Conservation (phyloP, 768 basidiomycete species). For the Macrocybe gigantea region DNA sequence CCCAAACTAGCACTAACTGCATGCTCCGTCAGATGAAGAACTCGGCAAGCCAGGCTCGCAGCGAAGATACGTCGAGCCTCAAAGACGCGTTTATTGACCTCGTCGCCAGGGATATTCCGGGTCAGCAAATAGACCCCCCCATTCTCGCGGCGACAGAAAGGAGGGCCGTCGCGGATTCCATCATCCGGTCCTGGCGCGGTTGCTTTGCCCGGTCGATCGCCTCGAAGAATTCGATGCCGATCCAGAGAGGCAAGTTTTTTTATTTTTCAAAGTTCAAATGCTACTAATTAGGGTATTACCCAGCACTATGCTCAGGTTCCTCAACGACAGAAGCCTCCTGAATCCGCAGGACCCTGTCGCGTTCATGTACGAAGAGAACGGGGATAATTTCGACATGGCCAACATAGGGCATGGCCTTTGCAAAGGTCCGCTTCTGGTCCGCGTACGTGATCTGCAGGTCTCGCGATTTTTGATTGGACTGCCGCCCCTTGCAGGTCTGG, state of each 20-base stretch:
- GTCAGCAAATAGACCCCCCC: neutral
- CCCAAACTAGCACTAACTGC: neutral
- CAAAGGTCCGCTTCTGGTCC: no score
- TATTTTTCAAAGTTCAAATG: no score
- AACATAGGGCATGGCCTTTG: no score
- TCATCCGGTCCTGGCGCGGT: slow-evolving; percentile 6
- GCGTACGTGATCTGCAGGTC: no score
- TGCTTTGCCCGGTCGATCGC: slow-evolving; percentile 6
- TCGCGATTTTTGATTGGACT: no score
- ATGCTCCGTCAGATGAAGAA: neutral
- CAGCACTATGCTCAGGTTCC: no score
- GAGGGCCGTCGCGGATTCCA: slow-evolving; percentile 3
- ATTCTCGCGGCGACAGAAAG: slow-evolving; percentile 4
- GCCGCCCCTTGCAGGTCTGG: neutral
- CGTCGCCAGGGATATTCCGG: slow-evolving; percentile 3
- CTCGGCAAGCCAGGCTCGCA: slow-evolving; percentile 3
- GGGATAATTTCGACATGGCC: no score
- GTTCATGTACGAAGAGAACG: no score
- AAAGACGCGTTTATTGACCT: slow-evolving; percentile 1
- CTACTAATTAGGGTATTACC: no score
- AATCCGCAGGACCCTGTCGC: no score
- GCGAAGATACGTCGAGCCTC: slow-evolving; percentile 4
- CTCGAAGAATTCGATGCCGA: slow-evolving; percentile 5
- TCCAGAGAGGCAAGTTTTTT: slow-evolving; percentile 4
- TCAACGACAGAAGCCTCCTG: no score